Base-by-base conservation (phyloP, 306 rosid genomes). In the Cicer pinnatifidum region DNA sequence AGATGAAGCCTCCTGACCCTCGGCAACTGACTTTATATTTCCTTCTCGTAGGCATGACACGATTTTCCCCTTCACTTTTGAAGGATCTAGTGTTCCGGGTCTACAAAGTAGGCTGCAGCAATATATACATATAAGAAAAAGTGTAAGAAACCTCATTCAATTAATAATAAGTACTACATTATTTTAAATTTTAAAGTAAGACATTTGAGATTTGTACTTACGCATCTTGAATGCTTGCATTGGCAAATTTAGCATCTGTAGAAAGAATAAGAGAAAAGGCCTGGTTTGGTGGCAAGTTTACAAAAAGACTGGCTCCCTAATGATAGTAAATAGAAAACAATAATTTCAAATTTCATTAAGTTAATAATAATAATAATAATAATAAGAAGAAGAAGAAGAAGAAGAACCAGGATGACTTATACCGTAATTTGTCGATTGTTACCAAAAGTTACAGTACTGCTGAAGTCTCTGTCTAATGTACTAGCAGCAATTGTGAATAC, bases 401-500 rank as follows among this genome's bases (percentile, higher is more conserved):
- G 2, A 0, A 6, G 65, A 58, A 28, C 6, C 40, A 28, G 6
- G 4, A 1, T 41, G 52, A 17, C 6, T 17, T 16, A 17, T 78
- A 79, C 82, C 78, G 13, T 72, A 8, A 72, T 6, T 45, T 45
- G 7, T 28, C 57, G 73, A 19, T 46, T 69, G 75, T 85, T 63
- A 1, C 82, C 79, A 6, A 91, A 70, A 6, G 84, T 64, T 23
- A 89, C 17, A 75, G 78, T 86, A 69, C 76, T 83, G 2, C 64
- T 17, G 67, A 92, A 86, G 5, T 84, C 82, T 16, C 90, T 80
- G 20, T 92, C 90, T 6, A 86, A 57, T 1, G 97, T 88, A 75
- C 96, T 86, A 33, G 97, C 91, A n/a, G 81, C 97, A 43, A 89
- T 68, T 0, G 96, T 92, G 54, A 92, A 33, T 3, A 81, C 0